Conservation (phyloP, 139 green algal genomes). For the Pleodorina starrii region DNA sequence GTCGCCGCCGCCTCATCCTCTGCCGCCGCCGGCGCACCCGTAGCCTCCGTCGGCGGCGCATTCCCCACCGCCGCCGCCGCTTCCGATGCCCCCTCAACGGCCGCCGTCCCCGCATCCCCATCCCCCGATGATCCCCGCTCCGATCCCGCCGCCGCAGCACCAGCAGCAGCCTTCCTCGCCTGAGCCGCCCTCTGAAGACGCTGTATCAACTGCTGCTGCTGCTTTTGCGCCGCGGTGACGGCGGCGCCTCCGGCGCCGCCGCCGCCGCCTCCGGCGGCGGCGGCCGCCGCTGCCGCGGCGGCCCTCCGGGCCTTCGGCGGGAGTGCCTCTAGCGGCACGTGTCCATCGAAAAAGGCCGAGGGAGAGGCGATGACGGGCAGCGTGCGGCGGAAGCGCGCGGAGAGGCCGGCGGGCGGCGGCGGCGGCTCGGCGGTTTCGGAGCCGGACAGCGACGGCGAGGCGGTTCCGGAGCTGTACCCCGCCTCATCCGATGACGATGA, state of each 20-base stretch:
- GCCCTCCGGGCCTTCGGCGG: background rate
- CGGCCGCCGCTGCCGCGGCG: background rate
- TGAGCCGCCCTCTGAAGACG: too few species aligned
- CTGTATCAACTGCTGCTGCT: background rate
- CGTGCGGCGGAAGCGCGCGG: slow-evolving; percentile 37
- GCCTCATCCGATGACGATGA: background rate
- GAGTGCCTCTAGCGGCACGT: slow-evolving; percentile 16
- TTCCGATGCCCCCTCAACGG: background rate
- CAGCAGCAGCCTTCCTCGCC: too few species aligned
- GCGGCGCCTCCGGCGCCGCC: background rate
- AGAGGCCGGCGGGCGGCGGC: background rate
- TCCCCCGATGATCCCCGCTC: background rate
- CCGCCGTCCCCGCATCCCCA: background rate
- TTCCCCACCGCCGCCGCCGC: too few species aligned
- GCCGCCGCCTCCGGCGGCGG: background rate
- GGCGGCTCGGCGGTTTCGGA: background rate
- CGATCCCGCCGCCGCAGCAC: background rate
- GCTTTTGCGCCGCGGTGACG: background rate
- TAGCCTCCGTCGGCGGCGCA: background rate
- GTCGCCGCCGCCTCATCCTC: background rate
- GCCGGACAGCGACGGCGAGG: background rate
- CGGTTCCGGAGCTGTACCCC: slow-evolving; percentile 18
- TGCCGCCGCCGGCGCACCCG: background rate
- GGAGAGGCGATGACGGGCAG: slow-evolving; percentile 41
- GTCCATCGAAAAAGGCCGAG: slow-evolving; percentile 49